Evolutionary conservation across 148 eudicot species (phyloP), one percentile per base, ranked within the genome.

Genomic region (Silene latifolia): DNA sequence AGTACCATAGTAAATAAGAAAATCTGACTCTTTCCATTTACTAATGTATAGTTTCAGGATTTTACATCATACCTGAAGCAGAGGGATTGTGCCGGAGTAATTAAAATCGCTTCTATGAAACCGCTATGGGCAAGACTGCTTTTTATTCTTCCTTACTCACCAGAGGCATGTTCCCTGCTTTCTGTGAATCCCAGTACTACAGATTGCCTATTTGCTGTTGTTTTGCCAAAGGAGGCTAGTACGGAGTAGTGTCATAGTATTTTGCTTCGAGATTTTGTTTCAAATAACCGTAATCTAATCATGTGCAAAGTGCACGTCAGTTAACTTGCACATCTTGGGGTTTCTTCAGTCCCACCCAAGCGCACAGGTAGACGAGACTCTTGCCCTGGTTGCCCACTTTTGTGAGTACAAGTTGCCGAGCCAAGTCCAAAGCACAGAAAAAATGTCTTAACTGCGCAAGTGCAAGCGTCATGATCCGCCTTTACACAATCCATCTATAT

Each of bases 71-170:
- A 95, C 83, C 81, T 95, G 81, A 92, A 92, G 88, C 99, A 95
- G 83, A 88, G 99, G 79, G 97, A 90, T 71, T 95, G 94, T 84
- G 96, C 91, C 7, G 99, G 99, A 42, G 99, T 92, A 27, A 92
- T 95, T 29, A 95, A 95, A 86, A 83, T 95, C 72, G 92, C 96
- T 14, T 89, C 93, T 35, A 57, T 78, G 18, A 89, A 83, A 63
- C 67, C 92, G 71, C 73, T 88, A 47, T 92, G 99, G 99, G 83
- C 94, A 15, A 88, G 97, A 62, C 84, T 89, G 59, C 88, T 95
- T 59, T 95, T 95, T 83, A 88, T 95, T 71, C 96, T 95, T 63
- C 97, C 99, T 10, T 83, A 80, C 75, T 90, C 97, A 7, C 78
- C 78, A 4, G 99, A 95, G 70, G 82, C 80, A 53, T 88, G 89